Base-by-base conservation (phyloP, 495 filamentous ascomycete species). In the Venustampulla echinocandica region DNA sequence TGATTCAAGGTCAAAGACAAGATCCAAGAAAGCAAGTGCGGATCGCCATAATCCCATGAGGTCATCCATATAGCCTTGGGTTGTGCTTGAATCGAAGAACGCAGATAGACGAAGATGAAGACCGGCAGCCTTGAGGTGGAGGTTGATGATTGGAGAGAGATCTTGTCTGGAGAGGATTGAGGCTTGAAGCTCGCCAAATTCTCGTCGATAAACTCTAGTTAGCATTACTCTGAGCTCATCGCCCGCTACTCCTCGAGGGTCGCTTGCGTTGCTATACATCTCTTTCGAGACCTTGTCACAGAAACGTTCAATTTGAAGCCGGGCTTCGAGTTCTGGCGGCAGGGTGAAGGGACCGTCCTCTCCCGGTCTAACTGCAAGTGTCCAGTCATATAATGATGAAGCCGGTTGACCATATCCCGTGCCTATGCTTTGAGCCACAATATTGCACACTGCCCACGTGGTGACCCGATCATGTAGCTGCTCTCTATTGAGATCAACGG, bases 391-490 rank as follows among this genome's bases (percentile, higher is more conserved):
- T 10, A 90, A 60, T 4, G 84, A 89, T n/a, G 84, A 81, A 1
- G 89, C 83, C 4, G 89, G 89, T 58, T 94, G 89, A 25, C 89
- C 89, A 61, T 94, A 88, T 13, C 87, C 89, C 6, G 89, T 95
- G 7, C 87, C 84, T 46, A 93, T 81, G 43, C 83, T 85, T 62
- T 95, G 88, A n/a, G 87, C 81, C 36, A 94, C 87, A 57, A 92
- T 87, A 59, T 95, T 95, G 59, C 86, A 90, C 10, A 87, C 81
- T 13, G 87, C 88, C 89, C 89, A 95, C 0, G 89, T 95, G 47
- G 79, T 77, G 35, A 95, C 80, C 44, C 90, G 77, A 57, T 95
- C 89, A 53, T 81, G 76, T 45, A 95, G 70, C 50, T 94, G 86
- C 53, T 90, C 85, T 47, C 85, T 84, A 52, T 84, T 85, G 25